Conservation (phyloP, 2,329 filamentous ascomycete genomes). For the Fonsecaea pedrosoi region DNA sequence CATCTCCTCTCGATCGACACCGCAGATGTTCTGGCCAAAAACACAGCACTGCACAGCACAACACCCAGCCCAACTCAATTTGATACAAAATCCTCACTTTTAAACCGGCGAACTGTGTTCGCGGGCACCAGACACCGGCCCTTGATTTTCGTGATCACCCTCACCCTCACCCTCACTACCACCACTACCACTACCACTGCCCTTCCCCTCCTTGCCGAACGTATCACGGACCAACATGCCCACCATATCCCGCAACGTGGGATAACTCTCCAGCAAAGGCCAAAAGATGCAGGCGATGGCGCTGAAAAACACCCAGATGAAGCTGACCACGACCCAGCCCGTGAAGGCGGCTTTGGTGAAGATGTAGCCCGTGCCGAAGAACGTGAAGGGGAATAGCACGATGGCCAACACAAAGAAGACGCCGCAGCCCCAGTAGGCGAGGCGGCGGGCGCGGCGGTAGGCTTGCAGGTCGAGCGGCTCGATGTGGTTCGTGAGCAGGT, state of each 20-base stretch:
- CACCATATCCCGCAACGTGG: not conserved
- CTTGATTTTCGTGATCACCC: too few species aligned
- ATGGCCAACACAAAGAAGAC: not conserved
- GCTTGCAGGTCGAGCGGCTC: not conserved
- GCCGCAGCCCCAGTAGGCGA: not conserved
- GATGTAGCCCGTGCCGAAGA: conserved; percentile 61
- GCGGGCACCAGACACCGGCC: too few species aligned
- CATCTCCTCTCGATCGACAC: too few species aligned
- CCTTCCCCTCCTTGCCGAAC: not conserved
- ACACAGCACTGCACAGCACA: too few species aligned
- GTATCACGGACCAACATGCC: not conserved
- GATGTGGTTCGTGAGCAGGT: not conserved
- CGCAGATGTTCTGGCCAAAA: too few species aligned
- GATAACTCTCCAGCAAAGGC: conserved; percentile 74
- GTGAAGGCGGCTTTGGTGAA: conserved; percentile 68
- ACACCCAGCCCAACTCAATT: too few species aligned
- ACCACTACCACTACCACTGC: not conserved
- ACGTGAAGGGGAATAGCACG: conserved; percentile 78
- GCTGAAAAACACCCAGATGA: conserved; percentile 79
- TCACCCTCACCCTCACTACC: too few species aligned
- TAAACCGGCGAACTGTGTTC: too few species aligned
- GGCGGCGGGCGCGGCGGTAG: not conserved
- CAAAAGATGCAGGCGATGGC: conserved; percentile 77
- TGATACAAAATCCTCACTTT: too few species aligned
- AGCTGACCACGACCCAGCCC: conserved; percentile 72